Conservation (phyloP, 176 grass and related monocot species). For the Raddia distichophylla region DNA sequence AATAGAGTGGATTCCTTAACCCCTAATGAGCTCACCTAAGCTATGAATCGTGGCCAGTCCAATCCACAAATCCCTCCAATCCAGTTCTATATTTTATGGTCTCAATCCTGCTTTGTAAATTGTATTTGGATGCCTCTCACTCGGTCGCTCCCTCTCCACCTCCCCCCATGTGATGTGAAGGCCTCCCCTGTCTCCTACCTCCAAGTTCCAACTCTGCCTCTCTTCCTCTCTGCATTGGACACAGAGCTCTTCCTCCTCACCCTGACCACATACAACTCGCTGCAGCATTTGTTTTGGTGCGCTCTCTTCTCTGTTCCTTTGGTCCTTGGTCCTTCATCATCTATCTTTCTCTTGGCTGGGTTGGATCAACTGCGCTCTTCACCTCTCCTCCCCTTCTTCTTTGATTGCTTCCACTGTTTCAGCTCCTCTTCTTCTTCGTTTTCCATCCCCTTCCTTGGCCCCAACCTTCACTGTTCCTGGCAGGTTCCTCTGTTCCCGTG, state of each 20-base stretch:
- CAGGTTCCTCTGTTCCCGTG: constrained; percentile 42
- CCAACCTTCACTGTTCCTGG: constrained; percentile 19
- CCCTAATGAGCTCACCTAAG: constrained; percentile 49
- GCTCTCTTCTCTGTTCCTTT: background rate
- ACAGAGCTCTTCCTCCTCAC: constrained; percentile 42
- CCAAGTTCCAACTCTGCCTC: background rate
- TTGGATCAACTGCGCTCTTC: constrained; percentile 30
- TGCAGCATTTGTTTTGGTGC: constrained; percentile 47
- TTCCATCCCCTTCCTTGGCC: background rate
- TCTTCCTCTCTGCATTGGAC: constrained; percentile 21
- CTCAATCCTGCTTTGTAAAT: too few relatives aligned
- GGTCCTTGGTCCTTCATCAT: background rate
- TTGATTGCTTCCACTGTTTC: constrained; percentile 47
- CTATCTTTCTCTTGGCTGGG: background rate
- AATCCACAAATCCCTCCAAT: constrained; percentile 7
- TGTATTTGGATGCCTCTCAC: too few relatives aligned
- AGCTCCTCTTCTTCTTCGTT: constrained; percentile 19
- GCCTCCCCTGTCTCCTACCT: background rate
- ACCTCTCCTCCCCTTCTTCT: constrained; percentile 26
- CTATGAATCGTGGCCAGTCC: background rate
- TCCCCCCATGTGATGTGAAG: constrained; percentile 60
- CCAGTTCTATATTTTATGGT: too few relatives aligned
- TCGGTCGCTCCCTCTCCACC: background rate
- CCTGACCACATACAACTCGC: constrained; percentile 25
- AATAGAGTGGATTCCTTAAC: constrained; percentile 48